Conservation (phyloP, 768 basidiomycete species). For the Termitomyces sp. region DNA sequence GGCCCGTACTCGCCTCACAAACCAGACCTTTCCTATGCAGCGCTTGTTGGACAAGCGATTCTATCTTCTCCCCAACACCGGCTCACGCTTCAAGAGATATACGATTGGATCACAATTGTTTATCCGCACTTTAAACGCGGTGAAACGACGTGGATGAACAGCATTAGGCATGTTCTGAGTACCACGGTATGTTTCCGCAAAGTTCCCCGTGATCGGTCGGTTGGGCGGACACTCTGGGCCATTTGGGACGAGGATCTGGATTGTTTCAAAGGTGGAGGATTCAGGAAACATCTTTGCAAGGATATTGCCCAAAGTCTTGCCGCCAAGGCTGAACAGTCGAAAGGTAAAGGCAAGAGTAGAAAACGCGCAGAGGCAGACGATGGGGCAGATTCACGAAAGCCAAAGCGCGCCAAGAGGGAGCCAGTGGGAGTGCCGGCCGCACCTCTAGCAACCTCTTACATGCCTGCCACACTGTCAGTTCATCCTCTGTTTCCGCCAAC, state of each 20-base stretch:
- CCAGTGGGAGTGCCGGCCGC: conserved; percentile 15
- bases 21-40: conserved; percentile 89
- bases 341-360: conserved; percentile 28
- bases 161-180: conserved; percentile 93
- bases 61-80: conserved; percentile 78
- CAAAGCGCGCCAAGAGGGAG: conserved; percentile 44
- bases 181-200: conserved; percentile 91
- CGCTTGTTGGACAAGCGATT: conserved; percentile 92
- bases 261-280: conserved; percentile 83
- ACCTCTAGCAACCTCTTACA: conserved; percentile 18
- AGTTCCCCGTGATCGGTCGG: conserved; percentile 65
- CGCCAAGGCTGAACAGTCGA: conserved; percentile 26
- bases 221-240: conserved; percentile 85
- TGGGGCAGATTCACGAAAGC: conserved; percentile 32
- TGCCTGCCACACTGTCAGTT: conserved; percentile 22
- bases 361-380: conserved; percentile 35
- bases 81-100: conserved; percentile 92
- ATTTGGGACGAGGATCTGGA: conserved; percentile 78
- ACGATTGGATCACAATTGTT: conserved; percentile 90
- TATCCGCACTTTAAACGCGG: conserved; percentile 92
- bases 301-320: conserved; percentile 35
- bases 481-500: conserved; percentile 45
- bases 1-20: conserved; percentile 79
- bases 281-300: conserved; percentile 57
- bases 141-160: conserved; percentile 97